Evolutionary conservation across 371 early-diverging fungal genomes (phyloP).

Genomic region (Mortierella sp.): DNA sequence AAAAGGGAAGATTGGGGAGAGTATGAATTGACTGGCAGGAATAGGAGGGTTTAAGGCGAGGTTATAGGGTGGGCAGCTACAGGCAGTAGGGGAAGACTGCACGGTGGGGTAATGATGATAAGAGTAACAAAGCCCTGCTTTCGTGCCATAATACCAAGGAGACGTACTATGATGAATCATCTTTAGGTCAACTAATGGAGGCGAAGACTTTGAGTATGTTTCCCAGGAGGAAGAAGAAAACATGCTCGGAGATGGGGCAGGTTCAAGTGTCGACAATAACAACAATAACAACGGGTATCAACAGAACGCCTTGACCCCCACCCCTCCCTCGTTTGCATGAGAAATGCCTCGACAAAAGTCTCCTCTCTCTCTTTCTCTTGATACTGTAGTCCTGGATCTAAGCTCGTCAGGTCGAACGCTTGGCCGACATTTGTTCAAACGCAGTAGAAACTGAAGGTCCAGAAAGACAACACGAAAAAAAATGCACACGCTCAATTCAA

Average conservation of each 20-base stretch:
- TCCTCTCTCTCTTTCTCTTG: background rate
- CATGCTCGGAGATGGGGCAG: background rate
- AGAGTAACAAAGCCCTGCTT: background rate
- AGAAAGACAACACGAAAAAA: background rate
- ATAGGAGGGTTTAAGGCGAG: background rate
- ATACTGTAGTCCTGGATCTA: background rate
- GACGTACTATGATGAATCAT: background rate
- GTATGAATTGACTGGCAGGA: background rate
- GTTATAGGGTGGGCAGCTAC: background rate
- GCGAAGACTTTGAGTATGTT: background rate
- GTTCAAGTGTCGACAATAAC: background rate
- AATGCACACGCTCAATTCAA: background rate
- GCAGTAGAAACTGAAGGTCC: background rate
- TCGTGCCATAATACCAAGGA: no score
- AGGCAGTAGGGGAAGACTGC: background rate
- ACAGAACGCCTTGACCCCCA: background rate
- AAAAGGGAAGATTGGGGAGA: background rate
- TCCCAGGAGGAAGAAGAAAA: background rate
- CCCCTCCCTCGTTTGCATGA: background rate
- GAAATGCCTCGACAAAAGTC: background rate
- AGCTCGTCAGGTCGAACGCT: background rate
- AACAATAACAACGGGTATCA: no score
- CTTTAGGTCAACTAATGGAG: background rate
- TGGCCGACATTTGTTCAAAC: background rate
- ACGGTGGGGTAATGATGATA: constrained; percentile 6